Evolutionary conservation across 345 rosid genomes (phyloP).

Genomic region (Populus davidiana): DNA sequence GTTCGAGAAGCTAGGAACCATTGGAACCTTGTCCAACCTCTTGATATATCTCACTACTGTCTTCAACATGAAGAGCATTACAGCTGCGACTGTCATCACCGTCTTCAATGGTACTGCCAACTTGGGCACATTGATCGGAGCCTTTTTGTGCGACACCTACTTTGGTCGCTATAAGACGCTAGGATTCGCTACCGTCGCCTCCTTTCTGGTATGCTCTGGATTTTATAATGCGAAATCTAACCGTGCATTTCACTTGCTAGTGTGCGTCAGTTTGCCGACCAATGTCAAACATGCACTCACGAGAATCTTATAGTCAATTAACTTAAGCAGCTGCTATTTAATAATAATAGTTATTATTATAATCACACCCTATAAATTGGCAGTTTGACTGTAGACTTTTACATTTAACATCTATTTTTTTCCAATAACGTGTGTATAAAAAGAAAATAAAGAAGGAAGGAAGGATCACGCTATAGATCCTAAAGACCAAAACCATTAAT

Average conservation of each 20-base stretch:
- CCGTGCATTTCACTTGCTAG: neutral
- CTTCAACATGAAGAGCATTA: slow-evolving; percentile 1
- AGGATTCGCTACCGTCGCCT: neutral
- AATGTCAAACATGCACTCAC: neutral
- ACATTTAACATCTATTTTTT: no score
- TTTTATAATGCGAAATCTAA: neutral
- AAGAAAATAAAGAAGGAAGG: no score
- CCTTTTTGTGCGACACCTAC: neutral
- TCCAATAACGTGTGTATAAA: no score
- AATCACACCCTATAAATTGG: no score
- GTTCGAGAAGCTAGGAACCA: slow-evolving; percentile 2
- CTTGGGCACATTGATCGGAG: neutral
- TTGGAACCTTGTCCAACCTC: neutral
- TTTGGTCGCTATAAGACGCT: slow-evolving; percentile 1
- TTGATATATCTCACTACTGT: neutral
- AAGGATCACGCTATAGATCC: no score
- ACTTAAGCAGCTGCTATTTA: no score
- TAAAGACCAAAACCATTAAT: no score
- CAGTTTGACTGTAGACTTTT: no score
- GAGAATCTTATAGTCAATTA: neutral
- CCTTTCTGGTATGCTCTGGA: neutral
- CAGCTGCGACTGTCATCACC: neutral
- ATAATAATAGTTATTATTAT: no score
- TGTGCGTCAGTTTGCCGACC: neutral
- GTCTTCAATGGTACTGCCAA: neutral